Percentiles rank a stretch among this genome's conserved stretches.
Evolutionary conservation across 345 rosid species (phyloP).

Genomic region (Nephelium lappaceum): DNA sequence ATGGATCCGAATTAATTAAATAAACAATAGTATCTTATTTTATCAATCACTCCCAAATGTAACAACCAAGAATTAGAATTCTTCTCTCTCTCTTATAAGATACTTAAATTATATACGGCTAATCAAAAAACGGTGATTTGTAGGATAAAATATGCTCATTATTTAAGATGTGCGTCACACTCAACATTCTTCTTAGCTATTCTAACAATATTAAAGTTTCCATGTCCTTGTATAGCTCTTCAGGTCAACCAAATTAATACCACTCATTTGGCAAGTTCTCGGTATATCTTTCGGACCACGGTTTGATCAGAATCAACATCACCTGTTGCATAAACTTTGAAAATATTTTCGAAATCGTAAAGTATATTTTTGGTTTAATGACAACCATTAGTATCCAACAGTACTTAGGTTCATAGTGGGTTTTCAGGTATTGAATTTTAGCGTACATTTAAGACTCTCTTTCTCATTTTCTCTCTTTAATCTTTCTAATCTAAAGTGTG

Average conservation of each 20-base stretch:
- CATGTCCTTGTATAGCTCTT: background rate
- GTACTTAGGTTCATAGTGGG: too few species aligned
- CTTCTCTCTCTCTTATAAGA: background rate
- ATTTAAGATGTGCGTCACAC: constrained; percentile 26
- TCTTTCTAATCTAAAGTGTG: too few species aligned
- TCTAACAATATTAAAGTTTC: background rate
- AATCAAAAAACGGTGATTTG: constrained; percentile 26
- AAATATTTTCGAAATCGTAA: too few species aligned
- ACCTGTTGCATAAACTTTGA: background rate
- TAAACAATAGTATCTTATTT: constrained; percentile 19
- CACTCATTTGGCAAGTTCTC: constrained; percentile 28
- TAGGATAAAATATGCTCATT: constrained; percentile 21
- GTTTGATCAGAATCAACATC: too few species aligned
- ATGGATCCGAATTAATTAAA: constrained; percentile 21
- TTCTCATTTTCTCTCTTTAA: too few species aligned
- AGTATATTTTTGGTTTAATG: too few species aligned
- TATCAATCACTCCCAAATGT: constrained; percentile 15
- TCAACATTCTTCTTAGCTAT: constrained; percentile 35
- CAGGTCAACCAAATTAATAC: constrained; percentile 36
- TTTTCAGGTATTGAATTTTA: background rate
- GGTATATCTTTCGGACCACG: background rate
- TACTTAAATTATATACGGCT: constrained; percentile 15
- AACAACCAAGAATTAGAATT: constrained; percentile 16
- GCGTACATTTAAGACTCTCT: too few species aligned
- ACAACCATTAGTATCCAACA: too few species aligned